Conservation (phyloP, 345 rosid species). For the Cardiospermum halicacabum region DNA sequence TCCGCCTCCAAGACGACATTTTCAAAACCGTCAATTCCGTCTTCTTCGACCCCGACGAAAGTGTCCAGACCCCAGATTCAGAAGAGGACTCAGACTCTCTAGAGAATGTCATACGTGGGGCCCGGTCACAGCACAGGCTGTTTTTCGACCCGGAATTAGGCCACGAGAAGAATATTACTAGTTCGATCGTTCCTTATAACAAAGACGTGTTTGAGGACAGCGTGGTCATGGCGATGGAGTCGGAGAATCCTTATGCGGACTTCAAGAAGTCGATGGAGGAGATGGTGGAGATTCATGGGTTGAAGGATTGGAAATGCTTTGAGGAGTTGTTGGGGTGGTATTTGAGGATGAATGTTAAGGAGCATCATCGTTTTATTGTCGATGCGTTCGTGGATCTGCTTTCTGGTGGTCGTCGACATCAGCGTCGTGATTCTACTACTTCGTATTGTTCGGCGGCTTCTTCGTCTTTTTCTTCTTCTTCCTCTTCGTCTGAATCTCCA, state of each 20-base stretch:
- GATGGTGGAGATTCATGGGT: conserved; percentile 65
- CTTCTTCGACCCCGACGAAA: conserved; percentile 35
- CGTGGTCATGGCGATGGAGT: conserved; percentile 61
- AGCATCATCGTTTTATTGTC: conserved; percentile 62
- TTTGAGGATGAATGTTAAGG: conserved; percentile 65
- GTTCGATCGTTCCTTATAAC: conserved; percentile 36
- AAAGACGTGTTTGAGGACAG: conserved; percentile 42
- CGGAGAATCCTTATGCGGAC: conserved; percentile 72
- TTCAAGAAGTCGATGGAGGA: conserved; percentile 89
- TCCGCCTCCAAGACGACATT: conserved; percentile 41
- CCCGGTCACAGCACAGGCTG: conserved; percentile 57
- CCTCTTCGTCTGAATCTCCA: conserved; percentile 19
- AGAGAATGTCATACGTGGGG: conserved; percentile 54
- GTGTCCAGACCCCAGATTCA: conserved; percentile 30
- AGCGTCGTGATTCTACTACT: conserved; percentile 13
- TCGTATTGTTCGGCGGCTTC: conserved; percentile 45
- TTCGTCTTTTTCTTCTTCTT: conserved; percentile 35
- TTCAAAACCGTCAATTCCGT: conserved; percentile 78
- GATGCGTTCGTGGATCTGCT: conserved; percentile 80
- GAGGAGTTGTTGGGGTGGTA: conserved; percentile 81
- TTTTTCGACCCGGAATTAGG: conserved; percentile 54
- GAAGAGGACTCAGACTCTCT: conserved; percentile 33
- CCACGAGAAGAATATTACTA: too few relatives aligned
- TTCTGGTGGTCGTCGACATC: conserved; percentile 11
- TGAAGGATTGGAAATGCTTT: conserved; percentile 69